Base-by-base conservation (phyloP, 257 asterid genomes). In the Osmanthus fragrans region DNA sequence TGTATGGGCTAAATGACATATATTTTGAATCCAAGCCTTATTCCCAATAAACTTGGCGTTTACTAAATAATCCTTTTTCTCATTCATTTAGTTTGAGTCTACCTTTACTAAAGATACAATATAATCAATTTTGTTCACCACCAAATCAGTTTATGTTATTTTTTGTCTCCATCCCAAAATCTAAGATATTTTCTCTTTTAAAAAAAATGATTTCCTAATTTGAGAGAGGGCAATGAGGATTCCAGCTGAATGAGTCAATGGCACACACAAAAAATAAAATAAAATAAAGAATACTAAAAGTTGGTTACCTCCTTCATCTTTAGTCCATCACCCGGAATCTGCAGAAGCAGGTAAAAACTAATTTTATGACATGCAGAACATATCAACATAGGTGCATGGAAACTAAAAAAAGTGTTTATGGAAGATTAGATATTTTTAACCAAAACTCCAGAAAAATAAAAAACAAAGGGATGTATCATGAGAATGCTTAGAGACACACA, bases 261-360 rank as follows among this genome's bases (percentile, higher is more conserved):
- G 29, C 71, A 30, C 25, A 32, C 40, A 36, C 9, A 36, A 36
- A 36, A 10, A 42, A 42, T 10, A 69, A 36, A 12, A 10, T 32
- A 32, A 30, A 34, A 71, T 37, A 37, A 37, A 34, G 70, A 74
- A 34, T 16, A 16, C 12, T 60, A 76, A 81, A 73, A 12, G 15
- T 5, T 49, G 34, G 34, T 72, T 88, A 94, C 99, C 98, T 95
- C 99, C 36, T 87, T 74, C 82, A 87, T 93, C 89, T 88, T 90
- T 88, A 95, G 79, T 56, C 90, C 91, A 36, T 83, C 89, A 60
- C 65, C 70, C 21, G 97, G 92, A 77, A 75, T 86, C 99, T 95
- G 97, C 82, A 85, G 69, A 63, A 68, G 58, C 33, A 82, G 39
- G 76, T 70, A 75, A 79, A 77, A 75, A 23, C n/a, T 10, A 63